Base-by-base conservation (phyloP, 2,329 filamentous ascomycete genomes). In the Pseudocercospora fuligena region DNA sequence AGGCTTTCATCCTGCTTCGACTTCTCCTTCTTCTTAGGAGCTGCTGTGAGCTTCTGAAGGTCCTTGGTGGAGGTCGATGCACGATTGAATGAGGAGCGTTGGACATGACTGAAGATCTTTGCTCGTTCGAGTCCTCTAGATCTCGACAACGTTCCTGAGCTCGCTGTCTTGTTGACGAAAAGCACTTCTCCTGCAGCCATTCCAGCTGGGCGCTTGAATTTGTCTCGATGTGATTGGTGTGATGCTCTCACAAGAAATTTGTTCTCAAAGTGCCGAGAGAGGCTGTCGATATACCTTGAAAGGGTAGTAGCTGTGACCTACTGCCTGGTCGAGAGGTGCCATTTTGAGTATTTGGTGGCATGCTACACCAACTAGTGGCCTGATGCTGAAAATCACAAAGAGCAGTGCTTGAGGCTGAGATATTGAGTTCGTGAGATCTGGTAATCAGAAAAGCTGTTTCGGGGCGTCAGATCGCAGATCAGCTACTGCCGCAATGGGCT, bases 91-190 rank as follows among this genome's bases (percentile, higher is more conserved):
- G 54, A 36, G 54, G 25, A 29, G n/a, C 58, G 58, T 31, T 61
- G 58, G 21, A 61, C 58, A 31, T 61, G 58, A 40, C 58, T 60
- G 36, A 43, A 60, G 16, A 60, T 60, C 33, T 36, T 40, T 5
- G 58, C 58, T 36, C 58, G 31, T 23, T 60, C 58, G 2, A 36
- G 21, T 23, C 58, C 58, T 23, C 23, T 12, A 11, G 33, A 46
- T 23, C 27, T 8, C 3, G 58, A 60, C 33, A 60, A 29, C 9
- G 33, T 60, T 12, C 58, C 58, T 49, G 58, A 60, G 12, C 19
- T n/a, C 5, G 58, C 58, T 11, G 58, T 47, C 40, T 60, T 60
- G 58, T 60, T 60, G 16, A 60, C 40, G 36, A 60, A 60, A 9
- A 60, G 21, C 4, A 60, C 46, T 25, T 60, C 58, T 46, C 40